Evolutionary conservation across 1,139 yeast genomes (phyloP).

Genomic region (Suhomyces ambrosiae): DNA sequence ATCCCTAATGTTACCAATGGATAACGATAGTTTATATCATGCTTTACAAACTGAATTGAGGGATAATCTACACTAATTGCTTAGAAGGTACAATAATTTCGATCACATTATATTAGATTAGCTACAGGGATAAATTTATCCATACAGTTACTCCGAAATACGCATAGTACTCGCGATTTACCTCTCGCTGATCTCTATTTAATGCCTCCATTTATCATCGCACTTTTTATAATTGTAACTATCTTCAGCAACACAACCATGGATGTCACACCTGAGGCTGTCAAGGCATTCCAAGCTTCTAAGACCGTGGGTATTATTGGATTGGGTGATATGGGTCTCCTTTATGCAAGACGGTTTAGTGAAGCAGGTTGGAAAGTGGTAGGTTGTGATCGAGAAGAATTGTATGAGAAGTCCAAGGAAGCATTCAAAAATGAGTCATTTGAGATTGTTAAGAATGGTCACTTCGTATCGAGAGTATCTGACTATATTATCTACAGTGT

Average conservation of each 20-base stretch:
- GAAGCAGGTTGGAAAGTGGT: slow-evolving; percentile 89
- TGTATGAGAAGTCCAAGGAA: slow-evolving; percentile 48
- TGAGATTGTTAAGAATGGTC: slow-evolving; percentile 71
- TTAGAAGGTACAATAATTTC: too few species aligned
- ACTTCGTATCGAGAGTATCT: slow-evolving; percentile 72
- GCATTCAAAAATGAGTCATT: slow-evolving; percentile 50
- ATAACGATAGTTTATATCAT: too few species aligned
- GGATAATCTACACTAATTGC: too few species aligned
- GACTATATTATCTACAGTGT: slow-evolving; percentile 88
- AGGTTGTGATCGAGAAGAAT: slow-evolving; percentile 85
- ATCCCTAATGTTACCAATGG: too few species aligned
- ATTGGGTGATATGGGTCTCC: slow-evolving; percentile 92
- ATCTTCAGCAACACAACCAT: not conserved
- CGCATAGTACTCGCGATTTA: too few species aligned
- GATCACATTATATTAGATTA: too few species aligned
- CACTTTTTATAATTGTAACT: too few species aligned
- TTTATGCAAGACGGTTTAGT: slow-evolving; percentile 78
- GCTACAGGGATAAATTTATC: too few species aligned
- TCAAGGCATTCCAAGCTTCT: slow-evolving; percentile 14
- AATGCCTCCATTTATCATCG: too few species aligned
- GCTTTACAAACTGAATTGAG: too few species aligned
- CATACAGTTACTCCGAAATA: too few species aligned
- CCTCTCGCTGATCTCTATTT: too few species aligned
- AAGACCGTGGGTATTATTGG: slow-evolving; percentile 88
- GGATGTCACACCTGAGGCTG: slow-evolving; percentile 3